Evolutionary conservation across 805 yeast species (phyloP).

Genomic region (Ogataea chonburiensis): DNA sequence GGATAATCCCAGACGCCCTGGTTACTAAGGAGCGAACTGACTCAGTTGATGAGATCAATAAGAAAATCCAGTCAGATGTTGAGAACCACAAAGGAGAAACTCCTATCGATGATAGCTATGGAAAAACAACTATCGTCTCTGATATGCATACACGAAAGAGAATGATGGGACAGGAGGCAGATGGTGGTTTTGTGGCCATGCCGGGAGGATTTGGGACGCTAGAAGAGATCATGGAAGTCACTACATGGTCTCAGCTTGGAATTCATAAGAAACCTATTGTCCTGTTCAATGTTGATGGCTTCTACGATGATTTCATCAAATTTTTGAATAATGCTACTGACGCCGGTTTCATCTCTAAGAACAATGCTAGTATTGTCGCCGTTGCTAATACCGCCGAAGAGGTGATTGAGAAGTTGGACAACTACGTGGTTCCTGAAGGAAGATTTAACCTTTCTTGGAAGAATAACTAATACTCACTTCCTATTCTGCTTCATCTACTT

Average conservation of each 20-base stretch:
- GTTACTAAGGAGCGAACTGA: conserved; percentile 64
- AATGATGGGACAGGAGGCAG: conserved; percentile 83
- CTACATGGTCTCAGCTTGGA: conserved; percentile 88
- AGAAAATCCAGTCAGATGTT: conserved; percentile 48
- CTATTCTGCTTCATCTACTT: too few species aligned
- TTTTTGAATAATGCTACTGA: conserved; percentile 61
- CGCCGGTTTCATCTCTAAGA: conserved; percentile 65
- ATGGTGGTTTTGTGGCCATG: conserved; percentile 75
- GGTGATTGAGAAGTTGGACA: conserved; percentile 58
- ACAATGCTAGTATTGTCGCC: conserved; percentile 64
- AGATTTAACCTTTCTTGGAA: conserved; percentile 74
- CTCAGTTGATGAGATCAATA: conserved; percentile 43
- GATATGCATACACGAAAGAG: conserved; percentile 91
- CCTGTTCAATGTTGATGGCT: conserved; percentile 74
- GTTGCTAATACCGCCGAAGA: conserved; percentile 70
- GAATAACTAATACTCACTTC: conserved; percentile 18
- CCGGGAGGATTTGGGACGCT: conserved; percentile 93
- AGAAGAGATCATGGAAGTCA: conserved; percentile 87
- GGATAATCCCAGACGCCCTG: conserved; percentile 76
- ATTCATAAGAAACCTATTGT: conserved; percentile 83
- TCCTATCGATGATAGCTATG: conserved; percentile 57
- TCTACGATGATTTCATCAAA: conserved; percentile 64
- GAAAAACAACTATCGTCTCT: conserved; percentile 74
- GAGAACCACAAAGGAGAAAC: conserved; percentile 66
- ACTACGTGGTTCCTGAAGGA: conserved; percentile 67